Percentiles rank a stretch among this genome's conserved stretches.
Conservation (phyloP, 345 rosid species). For the Pugionium dolabratum region DNA sequence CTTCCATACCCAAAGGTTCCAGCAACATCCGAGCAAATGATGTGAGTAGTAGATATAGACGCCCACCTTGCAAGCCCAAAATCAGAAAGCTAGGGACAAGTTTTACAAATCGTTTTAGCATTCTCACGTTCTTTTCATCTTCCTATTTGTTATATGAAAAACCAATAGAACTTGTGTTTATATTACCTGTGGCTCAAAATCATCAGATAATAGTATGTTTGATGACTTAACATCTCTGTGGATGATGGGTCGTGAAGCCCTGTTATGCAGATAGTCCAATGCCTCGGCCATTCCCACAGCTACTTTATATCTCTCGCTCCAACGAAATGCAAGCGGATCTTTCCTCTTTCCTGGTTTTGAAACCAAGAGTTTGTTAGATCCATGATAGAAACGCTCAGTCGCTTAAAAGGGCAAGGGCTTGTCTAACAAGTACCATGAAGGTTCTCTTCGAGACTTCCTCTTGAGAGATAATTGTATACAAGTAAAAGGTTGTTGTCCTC, state of each 20-base stretch:
- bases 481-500: conserved; percentile 68
- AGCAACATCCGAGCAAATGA: conserved; percentile 72
- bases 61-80: conserved; percentile 91
- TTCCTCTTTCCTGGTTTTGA: conserved; percentile 58
- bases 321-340: conserved; percentile 59
- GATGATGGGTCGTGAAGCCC: conserved; percentile 61
- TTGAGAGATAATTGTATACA: conserved; percentile 78
- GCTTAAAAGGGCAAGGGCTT: conserved; percentile 2
- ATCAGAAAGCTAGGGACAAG: conserved; percentile 73
- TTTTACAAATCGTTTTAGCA: conserved; percentile 1
- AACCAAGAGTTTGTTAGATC: conserved; percentile 13
- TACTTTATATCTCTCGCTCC: conserved; percentile 81
- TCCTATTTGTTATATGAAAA: conserved; percentile 4
- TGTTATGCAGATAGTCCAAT: conserved; percentile 72
- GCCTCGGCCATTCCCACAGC: conserved; percentile 95
- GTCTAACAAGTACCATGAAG: conserved; percentile 65
- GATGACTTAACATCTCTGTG: conserved; percentile 98
- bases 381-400: conserved; percentile 6
- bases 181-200: conserved; percentile 89
- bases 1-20: conserved; percentile 92
- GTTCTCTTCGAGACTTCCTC: conserved; percentile 96
- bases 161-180: background rate
- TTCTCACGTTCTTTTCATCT: background rate
- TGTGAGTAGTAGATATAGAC: conserved; percentile 59
- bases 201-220: conserved; percentile 77